phyloP scores from a whole-genome alignment of 768 basidiomycete genomes.

The Tremella fuciformis region DNA sequence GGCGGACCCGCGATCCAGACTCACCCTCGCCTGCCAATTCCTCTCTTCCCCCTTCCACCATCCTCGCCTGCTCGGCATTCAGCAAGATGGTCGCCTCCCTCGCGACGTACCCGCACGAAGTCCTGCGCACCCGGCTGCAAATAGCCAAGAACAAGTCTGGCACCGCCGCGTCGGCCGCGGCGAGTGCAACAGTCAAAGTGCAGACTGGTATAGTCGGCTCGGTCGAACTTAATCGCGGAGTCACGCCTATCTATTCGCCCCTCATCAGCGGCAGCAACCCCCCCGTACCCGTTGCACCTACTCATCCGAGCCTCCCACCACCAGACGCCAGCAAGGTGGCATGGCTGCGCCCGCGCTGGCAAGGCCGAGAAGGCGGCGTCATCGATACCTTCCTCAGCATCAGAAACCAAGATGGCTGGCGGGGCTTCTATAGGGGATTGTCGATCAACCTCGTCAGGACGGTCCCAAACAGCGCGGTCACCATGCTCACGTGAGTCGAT shows the following conservation, averaged over 20 bases:
- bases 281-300: constrained; percentile 13
- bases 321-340: neutral
- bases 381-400: constrained; percentile 71
- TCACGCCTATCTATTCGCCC: constrained; percentile 58
- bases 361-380: constrained; percentile 58
- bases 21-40: constrained; percentile 26
- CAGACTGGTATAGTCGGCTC: constrained; percentile 1
- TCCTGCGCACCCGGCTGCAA: constrained; percentile 94
- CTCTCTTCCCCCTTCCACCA: constrained; percentile 60
- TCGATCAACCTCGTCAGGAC: constrained; percentile 92
- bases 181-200: neutral
- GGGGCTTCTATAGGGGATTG: constrained; percentile 84
- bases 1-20: constrained; percentile 53
- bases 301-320: constrained; percentile 39
- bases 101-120: constrained; percentile 97
- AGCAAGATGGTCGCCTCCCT: constrained; percentile 96
- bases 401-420: constrained; percentile 77
- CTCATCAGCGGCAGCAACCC: constrained; percentile 55
- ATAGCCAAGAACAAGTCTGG: constrained; percentile 53
- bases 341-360: neutral
- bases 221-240: neutral
- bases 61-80: constrained; percentile 84
- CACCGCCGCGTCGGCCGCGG: constrained; percentile 4
- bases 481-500: constrained; percentile 77
- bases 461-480: constrained; percentile 93